A percentile compares a stretch with the other conserved stretches of the same genome.
These are phyloP conservation scores for Triglochin maritima DNA, from an alignment of 106 monocot species.

Conservation along the genomic window DNA sequence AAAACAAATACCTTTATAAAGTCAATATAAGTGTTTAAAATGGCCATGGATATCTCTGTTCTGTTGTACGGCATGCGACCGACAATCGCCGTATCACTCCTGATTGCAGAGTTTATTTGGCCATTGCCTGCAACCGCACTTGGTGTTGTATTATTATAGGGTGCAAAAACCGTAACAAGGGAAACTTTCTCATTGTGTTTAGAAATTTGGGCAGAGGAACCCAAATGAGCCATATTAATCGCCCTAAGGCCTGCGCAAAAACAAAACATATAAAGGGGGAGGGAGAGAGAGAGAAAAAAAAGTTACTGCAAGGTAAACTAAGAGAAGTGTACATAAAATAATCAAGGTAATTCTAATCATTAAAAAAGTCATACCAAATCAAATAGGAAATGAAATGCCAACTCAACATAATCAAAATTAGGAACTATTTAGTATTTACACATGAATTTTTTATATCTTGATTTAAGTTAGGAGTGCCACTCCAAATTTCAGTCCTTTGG, in stretches of 20 bases:
- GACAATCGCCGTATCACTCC: conserved; percentile 22
- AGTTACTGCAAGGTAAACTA: too few relatives aligned
- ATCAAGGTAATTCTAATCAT: too few relatives aligned
- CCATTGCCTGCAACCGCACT: background rate
- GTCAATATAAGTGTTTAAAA: conserved; percentile 46
- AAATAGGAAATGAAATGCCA: background rate
- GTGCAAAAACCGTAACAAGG: conserved; percentile 75
- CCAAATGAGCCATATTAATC: conserved; percentile 26
- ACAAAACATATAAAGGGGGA: background rate
- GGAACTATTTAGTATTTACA: background rate
- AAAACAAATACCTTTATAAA: conserved; percentile 64
- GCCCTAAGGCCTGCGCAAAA: conserved; percentile 44
- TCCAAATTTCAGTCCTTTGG: too few relatives aligned
- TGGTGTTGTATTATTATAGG: conserved; percentile 27
- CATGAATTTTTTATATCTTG: too few relatives aligned
- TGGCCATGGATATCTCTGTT: conserved; percentile 37
- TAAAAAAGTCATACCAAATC: background rate
- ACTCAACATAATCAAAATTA: background rate
- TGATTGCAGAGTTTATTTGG: background rate
- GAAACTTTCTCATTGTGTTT: conserved; percentile 25
- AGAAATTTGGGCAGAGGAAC: conserved; percentile 6
- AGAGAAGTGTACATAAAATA: too few relatives aligned
- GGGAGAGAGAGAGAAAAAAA: too few relatives aligned
- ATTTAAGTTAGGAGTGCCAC: too few relatives aligned
- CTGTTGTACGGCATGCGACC: conserved; percentile 43